These are phyloP conservation scores for Chara braunii DNA, from an alignment of 139 green algal genomes.

Conservation along the genomic window DNA sequence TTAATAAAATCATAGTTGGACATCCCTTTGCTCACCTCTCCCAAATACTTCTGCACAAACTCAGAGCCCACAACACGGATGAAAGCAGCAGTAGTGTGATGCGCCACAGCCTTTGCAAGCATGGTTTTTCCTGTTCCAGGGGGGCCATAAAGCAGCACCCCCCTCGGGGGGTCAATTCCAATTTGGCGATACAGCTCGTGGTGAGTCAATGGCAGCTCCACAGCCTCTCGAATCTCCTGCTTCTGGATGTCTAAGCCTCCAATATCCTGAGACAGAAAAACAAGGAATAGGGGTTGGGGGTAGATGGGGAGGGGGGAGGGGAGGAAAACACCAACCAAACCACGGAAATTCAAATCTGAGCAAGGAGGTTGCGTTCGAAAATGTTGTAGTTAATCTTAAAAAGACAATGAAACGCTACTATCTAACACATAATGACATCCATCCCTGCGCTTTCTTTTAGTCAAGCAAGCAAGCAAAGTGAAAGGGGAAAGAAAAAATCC, in stretches of 20 bases:
- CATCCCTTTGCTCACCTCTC: too few relatives aligned
- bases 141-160: conserved; percentile 96
- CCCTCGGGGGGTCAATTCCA: conserved; percentile 98
- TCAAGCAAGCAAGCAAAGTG: too few relatives aligned
- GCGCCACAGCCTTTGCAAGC: conserved; percentile 94
- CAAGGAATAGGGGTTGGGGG: not conserved
- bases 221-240: conserved; percentile 99
- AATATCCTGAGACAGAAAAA: conserved; percentile 61
- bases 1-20: too few relatives aligned
- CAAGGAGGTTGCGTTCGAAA: too few relatives aligned
- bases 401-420: too few relatives aligned
- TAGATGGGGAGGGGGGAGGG: not conserved
- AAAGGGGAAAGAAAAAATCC: too few relatives aligned
- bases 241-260: conserved; percentile 90
- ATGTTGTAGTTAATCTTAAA: too few relatives aligned
- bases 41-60: conserved; percentile 98
- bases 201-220: conserved; percentile 97
- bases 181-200: conserved; percentile 99
- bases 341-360: too few relatives aligned
- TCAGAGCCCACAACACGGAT: conserved; percentile 90
- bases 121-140: conserved; percentile 96
- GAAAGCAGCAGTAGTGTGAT: conserved; percentile 92
- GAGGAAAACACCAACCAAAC: too few relatives aligned
- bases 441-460: too few relatives aligned
- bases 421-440: too few relatives aligned